Evolutionary conservation across 306 rosid genomes (phyloP).

Genomic region (Crataegus laevigata): DNA sequence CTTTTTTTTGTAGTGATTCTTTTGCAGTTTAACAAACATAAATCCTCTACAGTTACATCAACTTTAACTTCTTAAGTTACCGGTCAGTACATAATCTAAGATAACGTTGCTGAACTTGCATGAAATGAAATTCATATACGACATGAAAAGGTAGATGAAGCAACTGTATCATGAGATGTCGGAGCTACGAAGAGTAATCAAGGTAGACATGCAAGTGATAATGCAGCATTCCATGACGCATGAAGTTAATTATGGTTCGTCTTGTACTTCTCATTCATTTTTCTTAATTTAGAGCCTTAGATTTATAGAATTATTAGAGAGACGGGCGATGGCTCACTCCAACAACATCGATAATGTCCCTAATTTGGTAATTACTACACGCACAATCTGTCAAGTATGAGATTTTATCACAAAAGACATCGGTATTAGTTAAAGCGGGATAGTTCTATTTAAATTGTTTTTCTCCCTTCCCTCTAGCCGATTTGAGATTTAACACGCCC

Average conservation of each 20-base stretch:
- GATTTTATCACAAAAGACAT: too few relatives aligned
- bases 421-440: too few relatives aligned
- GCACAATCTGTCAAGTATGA: too few relatives aligned
- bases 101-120: slow-evolving; percentile 8
- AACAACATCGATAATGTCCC: too few relatives aligned
- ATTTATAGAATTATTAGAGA: too few relatives aligned
- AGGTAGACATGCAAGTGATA: slow-evolving; percentile 67
- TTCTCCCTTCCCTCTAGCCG: too few relatives aligned
- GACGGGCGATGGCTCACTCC: too few relatives aligned
- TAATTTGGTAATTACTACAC: too few relatives aligned
- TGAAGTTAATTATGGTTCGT: slow-evolving; percentile 45
- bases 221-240: slow-evolving; percentile 46
- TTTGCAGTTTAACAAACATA: too few relatives aligned
- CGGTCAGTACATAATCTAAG: neutral
- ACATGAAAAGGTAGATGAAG: slow-evolving; percentile 69
- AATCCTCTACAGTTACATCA: neutral
- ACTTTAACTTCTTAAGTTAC: neutral
- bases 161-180: slow-evolving; percentile 67
- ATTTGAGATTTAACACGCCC: too few relatives aligned
- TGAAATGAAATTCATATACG: slow-evolving; percentile 74
- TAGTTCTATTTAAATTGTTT: too few relatives aligned
- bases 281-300: neutral
- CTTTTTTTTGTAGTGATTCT: too few relatives aligned
- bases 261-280: neutral
- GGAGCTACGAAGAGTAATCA: slow-evolving; percentile 62